These are phyloP conservation scores for Mortierella sp. DNA, from an alignment of 371 early-diverging fungal species.

Conservation along the genomic window DNA sequence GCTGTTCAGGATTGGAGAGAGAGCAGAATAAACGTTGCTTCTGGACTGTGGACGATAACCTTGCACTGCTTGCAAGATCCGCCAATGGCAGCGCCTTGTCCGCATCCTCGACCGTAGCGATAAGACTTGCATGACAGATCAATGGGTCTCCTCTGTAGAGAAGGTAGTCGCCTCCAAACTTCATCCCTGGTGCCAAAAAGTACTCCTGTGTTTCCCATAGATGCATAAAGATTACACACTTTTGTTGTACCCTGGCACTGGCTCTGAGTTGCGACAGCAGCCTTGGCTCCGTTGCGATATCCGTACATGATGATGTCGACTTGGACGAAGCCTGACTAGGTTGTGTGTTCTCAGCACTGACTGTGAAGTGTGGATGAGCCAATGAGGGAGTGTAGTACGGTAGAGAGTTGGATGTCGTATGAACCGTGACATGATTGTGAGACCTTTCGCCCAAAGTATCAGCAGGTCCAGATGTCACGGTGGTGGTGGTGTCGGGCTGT, in stretches of 20 bases:
- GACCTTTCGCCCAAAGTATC: not conserved
- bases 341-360: too few relatives aligned
- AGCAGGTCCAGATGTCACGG: not conserved
- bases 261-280: too few relatives aligned
- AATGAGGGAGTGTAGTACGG: not conserved
- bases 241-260: not conserved
- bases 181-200: slow-evolving; percentile 46
- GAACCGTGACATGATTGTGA: not conserved
- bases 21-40: slow-evolving; percentile 44
- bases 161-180: slow-evolving; percentile 52
- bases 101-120: slow-evolving; percentile 23
- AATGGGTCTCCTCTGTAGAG: slow-evolving; percentile 44
- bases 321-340: too few relatives aligned
- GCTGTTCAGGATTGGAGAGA: not conserved
- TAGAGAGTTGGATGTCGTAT: not conserved
- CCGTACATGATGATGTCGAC: not conserved
- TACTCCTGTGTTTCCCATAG: slow-evolving; percentile 29
- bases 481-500: not conserved
- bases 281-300: not conserved
- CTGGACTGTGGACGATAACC: slow-evolving; percentile 46
- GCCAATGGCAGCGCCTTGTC: slow-evolving; percentile 18
- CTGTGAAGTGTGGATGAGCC: too few relatives aligned
- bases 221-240: slow-evolving; percentile 10
- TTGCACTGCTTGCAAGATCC: slow-evolving; percentile 32
- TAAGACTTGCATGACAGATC: slow-evolving; percentile 39